Base-by-base conservation (phyloP, 192 early-diverging fungal genomes). In the Coemansia sp. region DNA sequence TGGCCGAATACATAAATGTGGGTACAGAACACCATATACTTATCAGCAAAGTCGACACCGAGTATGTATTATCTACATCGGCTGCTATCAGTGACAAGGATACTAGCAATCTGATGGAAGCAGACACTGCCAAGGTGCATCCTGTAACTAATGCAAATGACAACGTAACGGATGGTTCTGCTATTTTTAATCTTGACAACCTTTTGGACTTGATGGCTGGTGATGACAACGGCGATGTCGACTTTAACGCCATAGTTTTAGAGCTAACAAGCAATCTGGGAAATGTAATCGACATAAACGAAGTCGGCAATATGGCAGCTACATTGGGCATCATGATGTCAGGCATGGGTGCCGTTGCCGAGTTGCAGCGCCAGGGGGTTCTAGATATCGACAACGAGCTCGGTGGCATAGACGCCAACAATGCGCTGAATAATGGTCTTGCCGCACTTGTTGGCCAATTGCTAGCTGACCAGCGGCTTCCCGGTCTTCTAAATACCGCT, bases 221-320 rank as follows among this genome's bases (percentile, higher is more conserved):
- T 22, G 80, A 83, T 24, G 73, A 75, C 38, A 29, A 72, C n/a
- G 80, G 80, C 16, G 74, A 83, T 52, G 80, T 83, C 44, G 52
- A 83, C 47, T 83, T 83, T 75, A 73, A 73, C 3, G 80, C 80
- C 5, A 83, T 83, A 54, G 80, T 76, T 2, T 20, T 75, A 3
- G 80, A 83, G 55, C 18, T 83, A 24, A 72, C 80, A 1, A 77
- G 66, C 41, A 83, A 83, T 42, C 36, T 83, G 4, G 80, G 73
- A 15, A 83, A 74, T 16, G 80, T 83, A 7, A 74, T 83, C 29
- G 80, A 83, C 57, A 78, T 83, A 71, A 78, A 78, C 22, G 80
- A 83, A 41, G 70, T 83, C 16, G 80, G 80, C 20, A 78, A 46
- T 47, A 69, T 83, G 67, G 80, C 80, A 0, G 72, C 73, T 0